These are phyloP conservation scores for Thalia dealbata DNA, from an alignment of 176 grass and related monocot species.

Conservation along the genomic window DNA sequence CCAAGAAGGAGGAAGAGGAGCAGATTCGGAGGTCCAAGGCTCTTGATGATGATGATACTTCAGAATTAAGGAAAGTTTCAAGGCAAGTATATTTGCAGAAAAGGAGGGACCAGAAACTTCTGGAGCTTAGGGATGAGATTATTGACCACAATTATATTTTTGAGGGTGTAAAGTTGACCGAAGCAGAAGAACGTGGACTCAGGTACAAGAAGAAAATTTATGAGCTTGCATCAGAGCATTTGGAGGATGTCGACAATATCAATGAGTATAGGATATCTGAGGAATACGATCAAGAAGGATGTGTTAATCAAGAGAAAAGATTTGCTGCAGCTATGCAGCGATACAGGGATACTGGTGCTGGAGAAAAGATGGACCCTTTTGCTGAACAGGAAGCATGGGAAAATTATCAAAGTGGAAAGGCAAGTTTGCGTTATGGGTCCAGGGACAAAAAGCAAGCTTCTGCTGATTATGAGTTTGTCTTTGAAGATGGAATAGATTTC, in stretches of 20 bases:
- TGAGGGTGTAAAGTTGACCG: conserved; percentile 67
- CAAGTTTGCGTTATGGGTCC: conserved; percentile 61
- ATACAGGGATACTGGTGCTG: conserved; percentile 66
- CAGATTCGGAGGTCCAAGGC: conserved; percentile 59
- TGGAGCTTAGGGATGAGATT: conserved; percentile 92
- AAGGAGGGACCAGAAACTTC: conserved; percentile 80
- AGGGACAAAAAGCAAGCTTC: conserved; percentile 58
- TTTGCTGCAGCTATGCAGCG: conserved; percentile 72
- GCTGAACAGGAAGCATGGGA: conserved; percentile 98
- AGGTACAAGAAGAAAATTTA: conserved; percentile 86
- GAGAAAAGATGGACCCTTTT: conserved; percentile 99
- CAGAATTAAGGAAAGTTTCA: conserved; percentile 69
- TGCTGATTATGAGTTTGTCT: conserved; percentile 77
- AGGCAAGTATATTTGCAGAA: conserved; percentile 82
- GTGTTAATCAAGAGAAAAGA: conserved; percentile 93
- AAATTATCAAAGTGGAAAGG: conserved; percentile 92
- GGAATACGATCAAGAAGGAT: conserved; percentile 76
- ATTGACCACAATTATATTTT: conserved; percentile 85
- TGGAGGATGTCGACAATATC: conserved; percentile 34
- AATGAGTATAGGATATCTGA: conserved; percentile 96
- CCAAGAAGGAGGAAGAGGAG: conserved; percentile 85
- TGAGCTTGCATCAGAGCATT: conserved; percentile 58
- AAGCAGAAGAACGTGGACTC: conserved; percentile 65
- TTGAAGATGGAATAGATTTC: conserved; percentile 86
- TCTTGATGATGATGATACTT: conserved; percentile 62